Evolutionary conservation across 805 yeast species (phyloP), one percentile per base, ranked within the genome.

Genomic region (Myxozyma mucilagina): DNA sequence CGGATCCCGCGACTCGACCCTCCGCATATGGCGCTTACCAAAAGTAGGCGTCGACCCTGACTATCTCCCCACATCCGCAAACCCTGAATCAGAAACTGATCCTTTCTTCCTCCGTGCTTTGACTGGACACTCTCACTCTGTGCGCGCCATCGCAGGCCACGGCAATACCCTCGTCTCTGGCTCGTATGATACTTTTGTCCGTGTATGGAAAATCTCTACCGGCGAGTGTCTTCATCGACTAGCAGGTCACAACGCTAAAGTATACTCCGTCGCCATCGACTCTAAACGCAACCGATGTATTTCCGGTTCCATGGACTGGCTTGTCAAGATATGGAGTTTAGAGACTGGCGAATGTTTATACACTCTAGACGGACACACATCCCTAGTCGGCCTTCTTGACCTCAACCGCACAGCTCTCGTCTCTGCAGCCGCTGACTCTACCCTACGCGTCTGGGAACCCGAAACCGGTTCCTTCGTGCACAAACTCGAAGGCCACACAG

Each of bases 341-440:
- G 84, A 81, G 44, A 85, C 87, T 16, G 97, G 97, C 8, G 79
- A 82, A 61, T 81, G 87, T 53, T 74, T 89, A 52, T 79, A 84
- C 47, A 82, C 90, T 0, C 76, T 93, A 49, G 90, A 86, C 59
- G 97, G 97, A 0, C 99, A 94, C 73, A 85, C 89, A 0, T 89
- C 93, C 11, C 76, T 94, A 20, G 99, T 94, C 14, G 99, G 98
- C 0, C 77, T 94, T 13, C 78, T 93, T 32, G 90, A 89, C 48
- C 80, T 92, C 8, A 85, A 90, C 5, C 85, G 87, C 31, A 84
- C 87, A 39, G 85, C 84, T 51, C 78, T 94, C 11, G 96, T 93
- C 1, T 87, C 96, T 48, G 99, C 97, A 0, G 98, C 97, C 1
- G 98, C 98, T 0, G 99, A 94, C 73, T 84, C 94, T 2, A 87